A percentile compares a stretch with the other conserved stretches of the same genome.
Conservation (phyloP, 257 asterid species). For the Solanum piurae region DNA sequence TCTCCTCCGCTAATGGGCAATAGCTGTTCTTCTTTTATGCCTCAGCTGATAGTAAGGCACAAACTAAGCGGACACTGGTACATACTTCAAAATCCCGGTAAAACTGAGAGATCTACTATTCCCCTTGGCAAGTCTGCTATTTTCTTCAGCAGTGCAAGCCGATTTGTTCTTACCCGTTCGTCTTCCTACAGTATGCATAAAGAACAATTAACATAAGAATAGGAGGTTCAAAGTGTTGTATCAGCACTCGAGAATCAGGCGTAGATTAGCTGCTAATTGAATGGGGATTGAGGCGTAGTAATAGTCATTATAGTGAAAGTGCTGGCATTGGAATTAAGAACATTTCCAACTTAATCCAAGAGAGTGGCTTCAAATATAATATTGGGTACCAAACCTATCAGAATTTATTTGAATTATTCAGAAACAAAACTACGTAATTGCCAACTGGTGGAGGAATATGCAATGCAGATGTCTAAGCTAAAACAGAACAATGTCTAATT, state of each 20-base stretch:
- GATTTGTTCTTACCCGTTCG: conserved; percentile 65
- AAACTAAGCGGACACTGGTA: neutral
- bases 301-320: neutral
- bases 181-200: conserved; percentile 53
- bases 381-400: neutral
- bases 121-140: conserved; percentile 87
- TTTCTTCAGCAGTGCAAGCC: conserved; percentile 70
- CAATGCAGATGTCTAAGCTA: neutral
- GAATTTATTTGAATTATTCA: neutral
- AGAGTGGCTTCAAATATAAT: neutral
- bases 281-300: neutral
- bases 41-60: neutral
- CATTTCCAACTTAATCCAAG: neutral
- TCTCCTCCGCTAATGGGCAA: neutral
- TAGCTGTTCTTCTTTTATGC: neutral
- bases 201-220: neutral
- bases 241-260: neutral
- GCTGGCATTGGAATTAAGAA: neutral
- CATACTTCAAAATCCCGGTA: conserved; percentile 40
- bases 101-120: conserved; percentile 75
- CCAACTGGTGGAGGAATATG: neutral
- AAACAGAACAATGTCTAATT: neutral
- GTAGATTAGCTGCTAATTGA: neutral
- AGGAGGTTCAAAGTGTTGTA: neutral
- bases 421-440: neutral